Conservation (phyloP, 2,329 filamentous ascomycete species). For the Remersonia thermophila region DNA sequence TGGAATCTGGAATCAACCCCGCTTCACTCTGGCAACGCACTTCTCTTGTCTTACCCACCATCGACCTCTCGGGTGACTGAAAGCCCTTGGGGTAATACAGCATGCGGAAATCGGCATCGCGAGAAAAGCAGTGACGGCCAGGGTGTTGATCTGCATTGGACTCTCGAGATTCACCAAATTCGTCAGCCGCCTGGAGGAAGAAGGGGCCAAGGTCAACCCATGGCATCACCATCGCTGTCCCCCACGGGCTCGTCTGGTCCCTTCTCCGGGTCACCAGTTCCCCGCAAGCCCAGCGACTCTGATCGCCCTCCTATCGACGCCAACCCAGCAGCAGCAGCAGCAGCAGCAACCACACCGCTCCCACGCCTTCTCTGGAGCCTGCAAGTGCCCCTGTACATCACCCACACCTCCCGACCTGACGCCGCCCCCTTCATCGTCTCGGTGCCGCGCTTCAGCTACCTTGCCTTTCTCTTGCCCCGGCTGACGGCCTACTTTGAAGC, state of each 20-base stretch:
- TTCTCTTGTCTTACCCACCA: no score
- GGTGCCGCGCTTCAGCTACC: constrained; percentile 47
- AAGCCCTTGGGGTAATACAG: no score
- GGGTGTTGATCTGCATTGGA: no score
- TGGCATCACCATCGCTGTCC: constrained; percentile 7
- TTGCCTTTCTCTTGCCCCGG: constrained; percentile 44
- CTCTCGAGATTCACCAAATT: no score
- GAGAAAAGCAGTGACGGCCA: no score
- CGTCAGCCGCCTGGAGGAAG: no score
- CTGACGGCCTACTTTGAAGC: constrained; percentile 40
- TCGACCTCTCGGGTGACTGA: no score
- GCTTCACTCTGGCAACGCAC: no score
- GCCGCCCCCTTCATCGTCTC: constrained; percentile 39
- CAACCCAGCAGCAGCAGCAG: constrained; percentile 1
- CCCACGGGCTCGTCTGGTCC: neutral
- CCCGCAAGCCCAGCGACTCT: neutral
- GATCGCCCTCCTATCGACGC: neutral
- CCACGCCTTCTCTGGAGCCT: constrained; percentile 37
- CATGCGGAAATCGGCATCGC: no score
- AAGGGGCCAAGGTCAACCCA: no score
- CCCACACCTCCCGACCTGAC: constrained; percentile 33
- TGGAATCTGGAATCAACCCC: no score
- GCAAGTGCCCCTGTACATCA: constrained; percentile 42
- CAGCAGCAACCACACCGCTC: constrained; percentile 15
- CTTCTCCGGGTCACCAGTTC: neutral